Evolutionary conservation across 1,284 basidiomycete species (phyloP), one percentile per base, ranked within the genome.

Genomic region (Ustilago shanxiensis): DNA sequence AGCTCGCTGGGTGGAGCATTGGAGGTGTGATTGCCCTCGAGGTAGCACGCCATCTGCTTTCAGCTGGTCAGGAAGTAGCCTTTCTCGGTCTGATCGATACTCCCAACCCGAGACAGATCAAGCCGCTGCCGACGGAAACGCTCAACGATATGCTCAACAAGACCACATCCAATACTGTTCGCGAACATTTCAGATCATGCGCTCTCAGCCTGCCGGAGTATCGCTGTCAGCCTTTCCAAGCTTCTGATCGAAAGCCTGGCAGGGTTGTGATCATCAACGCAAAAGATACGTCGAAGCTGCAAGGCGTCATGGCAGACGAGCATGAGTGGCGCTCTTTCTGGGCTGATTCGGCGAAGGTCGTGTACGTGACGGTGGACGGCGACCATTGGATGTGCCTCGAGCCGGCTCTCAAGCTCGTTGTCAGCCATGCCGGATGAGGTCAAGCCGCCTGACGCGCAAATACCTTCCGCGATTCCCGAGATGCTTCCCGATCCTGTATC

Each of bases 1-100:
- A 56, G 33, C 57, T 77, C 1, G 75, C 59, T 10, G 75, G 75
- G 13, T 77, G 75, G 75, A 77, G 75, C 60, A 77, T 77, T 37
- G 75, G 75, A 54, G 75, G 75, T n/a, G 37, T 77, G 26, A 60
- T 77, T 51, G 75, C 71, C 0, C 60, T 77, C 10, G 66, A 77
- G 55, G 66, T 73, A 6, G 63, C 65, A 6, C 66, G 70, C 7
- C 66, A 58, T 2, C 66, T 77, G 1, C 66, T 73, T 10, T 70
- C 63, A 13, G 45, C 50, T 22, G 75, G 71, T 10, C 63, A 73
- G 31, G 50, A 64, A 24, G 66, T 77, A n/a, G 29, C 39, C 0
- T 65, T 67, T 10, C 47, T 77, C 1, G 70, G 63, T 6, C 63
- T 73, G 33, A 73, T 77, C 37, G 75, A 77, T 41, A 59, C 75